These are phyloP conservation scores for Trypanosoma cruzi DNA, from an alignment of 208 protist species.

Conservation along the genomic window DNA sequence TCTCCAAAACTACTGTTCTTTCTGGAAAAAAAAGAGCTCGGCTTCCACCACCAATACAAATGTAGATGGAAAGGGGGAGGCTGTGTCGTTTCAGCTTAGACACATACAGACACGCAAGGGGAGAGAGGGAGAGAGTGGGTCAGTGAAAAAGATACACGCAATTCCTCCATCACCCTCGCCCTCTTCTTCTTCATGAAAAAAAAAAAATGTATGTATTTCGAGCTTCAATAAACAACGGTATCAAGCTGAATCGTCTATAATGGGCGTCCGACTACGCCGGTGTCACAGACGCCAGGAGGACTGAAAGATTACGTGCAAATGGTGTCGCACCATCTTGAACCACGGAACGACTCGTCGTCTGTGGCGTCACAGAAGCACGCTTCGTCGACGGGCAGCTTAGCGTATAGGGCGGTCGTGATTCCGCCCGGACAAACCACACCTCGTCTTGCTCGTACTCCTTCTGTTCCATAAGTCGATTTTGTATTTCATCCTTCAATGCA, in stretches of 20 bases:
- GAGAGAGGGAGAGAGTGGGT: not conserved
- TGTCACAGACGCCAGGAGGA: slow-evolving; percentile 15
- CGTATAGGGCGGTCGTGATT: slow-evolving; percentile 14
- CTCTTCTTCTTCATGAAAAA: not conserved
- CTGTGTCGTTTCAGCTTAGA: not conserved
- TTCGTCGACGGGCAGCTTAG: slow-evolving; percentile 15
- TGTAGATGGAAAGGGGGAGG: not conserved
- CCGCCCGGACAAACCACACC: slow-evolving; percentile 13
- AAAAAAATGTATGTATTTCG: not conserved
- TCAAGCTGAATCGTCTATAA: slow-evolving; percentile 2
- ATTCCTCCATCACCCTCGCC: not conserved
- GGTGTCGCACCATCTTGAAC: slow-evolving; percentile 4
- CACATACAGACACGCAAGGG: not conserved
- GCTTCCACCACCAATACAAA: not conserved
- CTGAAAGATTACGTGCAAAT: slow-evolving; percentile 25
- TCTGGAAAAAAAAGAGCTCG: not conserved
- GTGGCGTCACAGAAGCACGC: not conserved
- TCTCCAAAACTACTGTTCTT: not conserved
- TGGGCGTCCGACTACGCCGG: not conserved
- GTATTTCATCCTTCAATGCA: slow-evolving; percentile 3
- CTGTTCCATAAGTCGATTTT: slow-evolving; percentile 9
- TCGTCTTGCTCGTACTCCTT: slow-evolving; percentile 27
- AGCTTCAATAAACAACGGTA: not conserved
- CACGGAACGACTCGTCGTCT: not conserved
- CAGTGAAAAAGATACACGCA: too few species aligned